These are phyloP conservation scores for Chlamydomonas sp. DNA, from an alignment of 139 green algal genomes.

Conservation along the genomic window DNA sequence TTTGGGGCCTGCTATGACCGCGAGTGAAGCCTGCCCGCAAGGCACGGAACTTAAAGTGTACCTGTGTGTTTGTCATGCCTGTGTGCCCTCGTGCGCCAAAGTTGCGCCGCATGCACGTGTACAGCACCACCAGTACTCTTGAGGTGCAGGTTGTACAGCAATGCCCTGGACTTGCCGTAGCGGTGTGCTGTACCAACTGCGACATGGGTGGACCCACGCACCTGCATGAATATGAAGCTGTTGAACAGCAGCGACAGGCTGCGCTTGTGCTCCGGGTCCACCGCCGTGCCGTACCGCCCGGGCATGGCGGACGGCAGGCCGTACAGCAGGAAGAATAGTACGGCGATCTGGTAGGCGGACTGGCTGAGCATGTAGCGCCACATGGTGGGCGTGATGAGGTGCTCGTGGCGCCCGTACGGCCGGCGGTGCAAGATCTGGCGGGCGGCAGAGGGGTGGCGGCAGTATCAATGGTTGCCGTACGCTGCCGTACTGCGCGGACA, in stretches of 20 bases:
- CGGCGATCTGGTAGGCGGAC: constrained; percentile 12
- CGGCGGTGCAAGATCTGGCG: background rate
- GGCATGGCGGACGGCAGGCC: constrained; percentile 6
- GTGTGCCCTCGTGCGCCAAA: too few relatives aligned
- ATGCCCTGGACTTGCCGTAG: background rate
- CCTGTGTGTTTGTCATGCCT: too few relatives aligned
- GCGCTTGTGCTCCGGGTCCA: constrained; percentile 13
- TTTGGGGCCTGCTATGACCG: too few relatives aligned
- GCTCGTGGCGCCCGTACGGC: constrained; percentile 16
- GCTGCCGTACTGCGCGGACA: constrained; percentile 43
- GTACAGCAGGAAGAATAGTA: constrained; percentile 32
- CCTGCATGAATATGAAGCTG: constrained; percentile 89
- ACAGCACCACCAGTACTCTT: too few relatives aligned
- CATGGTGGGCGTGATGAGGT: constrained; percentile 25
- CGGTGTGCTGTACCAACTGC: background rate
- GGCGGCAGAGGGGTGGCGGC: background rate
- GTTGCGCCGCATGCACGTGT: too few relatives aligned
- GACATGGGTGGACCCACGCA: background rate
- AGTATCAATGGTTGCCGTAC: too few relatives aligned
- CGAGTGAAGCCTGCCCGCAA: too few relatives aligned
- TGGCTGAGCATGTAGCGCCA: constrained; percentile 13
- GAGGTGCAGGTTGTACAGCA: too few relatives aligned
- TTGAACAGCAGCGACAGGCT: constrained; percentile 59
- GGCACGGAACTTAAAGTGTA: too few relatives aligned
- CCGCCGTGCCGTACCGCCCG: constrained; percentile 7